Conservation (phyloP, 2,329 filamentous ascomycete genomes). For the Lasiodiplodia sp. region DNA sequence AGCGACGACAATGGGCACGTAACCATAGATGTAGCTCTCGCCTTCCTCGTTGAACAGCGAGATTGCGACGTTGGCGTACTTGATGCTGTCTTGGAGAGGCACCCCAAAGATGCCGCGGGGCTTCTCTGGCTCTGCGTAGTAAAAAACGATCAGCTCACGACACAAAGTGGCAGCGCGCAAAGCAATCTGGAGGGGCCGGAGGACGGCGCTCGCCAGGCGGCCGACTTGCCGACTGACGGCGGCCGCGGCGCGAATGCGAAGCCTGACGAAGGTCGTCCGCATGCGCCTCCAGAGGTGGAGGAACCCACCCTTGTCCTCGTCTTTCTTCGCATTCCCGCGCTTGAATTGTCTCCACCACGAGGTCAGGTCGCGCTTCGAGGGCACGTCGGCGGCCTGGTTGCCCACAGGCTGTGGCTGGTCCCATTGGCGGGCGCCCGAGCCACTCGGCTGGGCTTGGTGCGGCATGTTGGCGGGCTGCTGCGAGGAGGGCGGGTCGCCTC, state of each 20-base stretch:
- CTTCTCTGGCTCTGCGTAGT: conserved; percentile 41
- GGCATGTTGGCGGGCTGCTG: conserved; percentile 45
- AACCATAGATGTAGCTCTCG: conserved; percentile 96
- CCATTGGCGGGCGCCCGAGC: conserved; percentile 50
- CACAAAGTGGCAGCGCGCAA: conserved; percentile 22
- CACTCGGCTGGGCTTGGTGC: conserved; percentile 45
- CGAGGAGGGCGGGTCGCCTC: conserved; percentile 40
- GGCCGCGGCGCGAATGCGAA: conserved; percentile 18
- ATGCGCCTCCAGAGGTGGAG: conserved; percentile 27
- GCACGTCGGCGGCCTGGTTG: conserved; percentile 70
- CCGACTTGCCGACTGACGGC: conserved; percentile 2
- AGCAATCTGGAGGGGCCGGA: conserved; percentile 22
- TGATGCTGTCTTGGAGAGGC: conserved; percentile 90
- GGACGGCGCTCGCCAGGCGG: conserved; percentile 21
- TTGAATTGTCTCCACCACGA: conserved; percentile 98
- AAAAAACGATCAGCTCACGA: conserved; percentile 27
- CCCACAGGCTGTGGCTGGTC: conserved; percentile 53
- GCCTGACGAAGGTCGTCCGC: conserved; percentile 26
- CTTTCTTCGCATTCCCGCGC: conserved; percentile 66
- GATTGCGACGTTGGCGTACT: conserved; percentile 97
- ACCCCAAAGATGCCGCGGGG: conserved; percentile 90
- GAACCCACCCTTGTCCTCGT: conserved; percentile 65
- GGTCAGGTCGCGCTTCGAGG: conserved; percentile 85
- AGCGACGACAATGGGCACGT: conserved; percentile 96
- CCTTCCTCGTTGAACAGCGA: conserved; percentile 92